Evolutionary conservation across 305 asterid species (phyloP), one percentile per base, ranked within the genome.

Genomic region (Fraxinus floribunda): DNA sequence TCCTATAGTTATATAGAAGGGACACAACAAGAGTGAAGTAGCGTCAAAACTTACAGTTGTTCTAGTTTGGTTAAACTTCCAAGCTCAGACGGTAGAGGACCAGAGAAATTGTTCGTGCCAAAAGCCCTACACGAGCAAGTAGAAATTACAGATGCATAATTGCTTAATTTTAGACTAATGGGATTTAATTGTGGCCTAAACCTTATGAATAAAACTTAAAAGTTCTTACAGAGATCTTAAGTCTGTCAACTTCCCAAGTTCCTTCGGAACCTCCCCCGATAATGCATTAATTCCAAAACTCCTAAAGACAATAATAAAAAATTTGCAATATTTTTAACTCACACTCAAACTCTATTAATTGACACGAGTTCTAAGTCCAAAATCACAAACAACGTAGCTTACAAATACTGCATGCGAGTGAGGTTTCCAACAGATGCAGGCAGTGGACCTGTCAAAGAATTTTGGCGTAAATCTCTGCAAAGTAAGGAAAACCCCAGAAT

Each of bases 101-200:
- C 97, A 39, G 92, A 88, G 91, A 95, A 93, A 90, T 90, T 93
- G 90, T 94, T 93, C 78, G 91, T 86, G 81, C 91, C 81, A 80
- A 92, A 36, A 78, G 81, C 77, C 83, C 98, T 94, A 88, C 83
- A 81, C 70, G 16, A 71, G 60, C 68, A 85, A 80, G 29, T 32
- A 80, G 70, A 70, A 74, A 77, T 44, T 5, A 13, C 75, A 49
- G 13, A 66, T 2, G 70, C 24, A 32, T 3, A 55, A 49, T 5
- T 36, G 35, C 16, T 11, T 77, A 7, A 16, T 26, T 7, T 29
- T 41, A 46, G 13, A 77, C 64, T 2, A 13, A 46, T 11, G 49
- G 15, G 29, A 39, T 20, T 16, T 52, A 81, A 71, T 44, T 75
- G 7, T 38, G 34, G 36, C 62, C 79, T 29, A 18, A 83, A 62